These are phyloP conservation scores for Aspergillus kassunensis DNA, from an alignment of 495 filamentous ascomycete species.

Conservation along the genomic window DNA sequence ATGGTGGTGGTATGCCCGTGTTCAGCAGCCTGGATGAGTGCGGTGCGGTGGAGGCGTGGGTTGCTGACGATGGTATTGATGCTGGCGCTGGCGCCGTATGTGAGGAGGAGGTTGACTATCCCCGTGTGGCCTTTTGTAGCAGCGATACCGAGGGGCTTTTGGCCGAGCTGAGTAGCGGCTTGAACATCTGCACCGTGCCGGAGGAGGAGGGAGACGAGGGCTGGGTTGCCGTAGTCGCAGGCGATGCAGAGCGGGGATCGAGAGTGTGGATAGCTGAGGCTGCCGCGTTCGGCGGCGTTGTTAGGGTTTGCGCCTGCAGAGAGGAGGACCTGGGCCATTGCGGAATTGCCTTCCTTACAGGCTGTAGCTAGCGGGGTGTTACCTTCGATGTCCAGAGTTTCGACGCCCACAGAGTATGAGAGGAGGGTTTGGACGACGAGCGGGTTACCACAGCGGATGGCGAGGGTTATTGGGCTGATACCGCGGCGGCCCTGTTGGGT, in stretches of 20 bases:
- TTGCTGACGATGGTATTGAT: not conserved
- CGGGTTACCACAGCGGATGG: not conserved
- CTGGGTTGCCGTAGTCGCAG: not conserved
- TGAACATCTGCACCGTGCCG: not conserved
- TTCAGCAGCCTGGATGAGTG: not conserved
- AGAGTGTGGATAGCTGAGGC: not conserved
- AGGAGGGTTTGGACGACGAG: not conserved
- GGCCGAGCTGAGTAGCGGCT: not conserved
- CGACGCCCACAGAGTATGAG: not conserved
- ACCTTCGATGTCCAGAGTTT: not conserved
- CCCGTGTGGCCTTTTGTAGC: not conserved
- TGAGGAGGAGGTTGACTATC: not conserved
- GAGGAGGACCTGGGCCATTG: not conserved
- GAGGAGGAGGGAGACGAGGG: not conserved
- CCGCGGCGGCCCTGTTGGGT: not conserved
- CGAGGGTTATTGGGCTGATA: not conserved
- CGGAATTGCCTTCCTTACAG: not conserved
- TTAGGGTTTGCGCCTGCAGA: not conserved
- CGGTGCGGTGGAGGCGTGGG: not conserved
- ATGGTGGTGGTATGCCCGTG: not conserved
- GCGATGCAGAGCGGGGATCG: constrained; percentile 1
- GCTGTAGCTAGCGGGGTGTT: not conserved
- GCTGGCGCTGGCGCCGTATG: not conserved
- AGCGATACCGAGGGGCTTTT: not conserved
- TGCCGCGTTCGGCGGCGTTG: not conserved